These are phyloP conservation scores for Monilinia vaccinii-corymbosi DNA, from an alignment of 2,329 filamentous ascomycete species.

Conservation along the genomic window DNA sequence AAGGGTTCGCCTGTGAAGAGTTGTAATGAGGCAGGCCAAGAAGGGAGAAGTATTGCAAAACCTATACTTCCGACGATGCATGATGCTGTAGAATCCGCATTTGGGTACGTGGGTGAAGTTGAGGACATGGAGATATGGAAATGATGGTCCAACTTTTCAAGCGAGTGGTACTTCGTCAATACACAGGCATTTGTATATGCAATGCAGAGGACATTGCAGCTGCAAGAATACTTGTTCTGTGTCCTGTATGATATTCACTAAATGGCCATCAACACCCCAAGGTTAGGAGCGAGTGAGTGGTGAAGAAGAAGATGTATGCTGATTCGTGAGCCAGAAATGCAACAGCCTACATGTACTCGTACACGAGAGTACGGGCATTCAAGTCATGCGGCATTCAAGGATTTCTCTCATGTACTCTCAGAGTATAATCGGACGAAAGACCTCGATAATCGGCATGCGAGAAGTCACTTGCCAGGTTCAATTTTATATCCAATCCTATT, in stretches of 20 bases:
- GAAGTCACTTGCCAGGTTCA: constrained; percentile 8
- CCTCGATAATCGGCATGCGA: constrained; percentile 5
- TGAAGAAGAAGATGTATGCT: neutral
- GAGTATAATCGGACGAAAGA: constrained; percentile 5
- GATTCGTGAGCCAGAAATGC: neutral
- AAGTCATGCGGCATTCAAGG: constrained; percentile 7
- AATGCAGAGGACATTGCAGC: neutral
- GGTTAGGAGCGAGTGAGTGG: neutral
- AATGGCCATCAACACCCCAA: neutral
- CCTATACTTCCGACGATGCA: neutral
- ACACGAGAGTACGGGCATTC: neutral
- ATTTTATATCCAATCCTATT: neutral
- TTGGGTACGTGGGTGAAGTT: neutral
- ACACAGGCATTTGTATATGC: neutral
- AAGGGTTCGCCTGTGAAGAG: neutral
- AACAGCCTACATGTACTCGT: neutral
- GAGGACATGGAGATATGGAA: neutral
- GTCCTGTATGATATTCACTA: neutral
- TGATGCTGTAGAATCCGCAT: neutral
- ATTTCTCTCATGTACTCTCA: neutral
- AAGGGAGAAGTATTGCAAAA: neutral
- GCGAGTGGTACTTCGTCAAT: neutral
- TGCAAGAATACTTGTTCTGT: neutral
- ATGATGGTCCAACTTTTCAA: neutral
- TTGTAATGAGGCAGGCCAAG: neutral